These are phyloP conservation scores for Russula sp. DNA, from an alignment of 768 basidiomycete genomes.

Conservation along the genomic window DNA sequence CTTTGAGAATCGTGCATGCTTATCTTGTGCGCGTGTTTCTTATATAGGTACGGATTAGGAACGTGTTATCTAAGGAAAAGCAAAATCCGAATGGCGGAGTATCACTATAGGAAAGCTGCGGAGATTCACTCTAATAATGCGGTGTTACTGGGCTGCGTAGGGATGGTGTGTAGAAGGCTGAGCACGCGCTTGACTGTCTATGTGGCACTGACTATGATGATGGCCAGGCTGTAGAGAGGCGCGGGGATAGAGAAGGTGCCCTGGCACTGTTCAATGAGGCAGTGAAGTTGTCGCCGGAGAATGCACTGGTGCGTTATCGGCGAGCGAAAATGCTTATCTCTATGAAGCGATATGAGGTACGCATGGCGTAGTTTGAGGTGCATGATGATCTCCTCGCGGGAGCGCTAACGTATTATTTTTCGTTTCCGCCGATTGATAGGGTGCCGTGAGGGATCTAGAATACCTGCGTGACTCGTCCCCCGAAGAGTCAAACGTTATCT, in stretches of 20 bases:
- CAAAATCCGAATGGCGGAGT: constrained; percentile 90
- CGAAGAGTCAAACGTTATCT: constrained; percentile 94
- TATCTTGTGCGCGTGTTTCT: constrained; percentile 24
- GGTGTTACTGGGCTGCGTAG: constrained; percentile 93
- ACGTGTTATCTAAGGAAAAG: constrained; percentile 94
- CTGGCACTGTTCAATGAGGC: constrained; percentile 80
- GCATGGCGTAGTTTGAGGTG: constrained; percentile 34
- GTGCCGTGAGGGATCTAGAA: constrained; percentile 79
- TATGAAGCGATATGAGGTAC: constrained; percentile 78
- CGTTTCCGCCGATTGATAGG: constrained; percentile 43
- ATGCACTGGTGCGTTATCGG: constrained; percentile 91
- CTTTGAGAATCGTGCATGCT: constrained; percentile 18
- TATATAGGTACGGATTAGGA: constrained; percentile 92
- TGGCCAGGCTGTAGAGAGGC: constrained; percentile 79
- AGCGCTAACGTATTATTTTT: constrained; percentile 30
- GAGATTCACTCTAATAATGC: constrained; percentile 94
- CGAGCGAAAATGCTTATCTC: constrained; percentile 88
- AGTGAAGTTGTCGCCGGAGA: constrained; percentile 74
- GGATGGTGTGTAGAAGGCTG: constrained; percentile 66
- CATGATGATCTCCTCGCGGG: constrained; percentile 25
- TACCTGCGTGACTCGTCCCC: constrained; percentile 77
- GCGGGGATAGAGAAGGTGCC: constrained; percentile 72
- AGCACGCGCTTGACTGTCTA: constrained; percentile 14
- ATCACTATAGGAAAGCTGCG: constrained; percentile 90
- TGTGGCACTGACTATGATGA: constrained; percentile 23